Evolutionary conservation across 495 filamentous ascomycete genomes (phyloP).

Genomic region (Aspergillus olivimuriae): DNA sequence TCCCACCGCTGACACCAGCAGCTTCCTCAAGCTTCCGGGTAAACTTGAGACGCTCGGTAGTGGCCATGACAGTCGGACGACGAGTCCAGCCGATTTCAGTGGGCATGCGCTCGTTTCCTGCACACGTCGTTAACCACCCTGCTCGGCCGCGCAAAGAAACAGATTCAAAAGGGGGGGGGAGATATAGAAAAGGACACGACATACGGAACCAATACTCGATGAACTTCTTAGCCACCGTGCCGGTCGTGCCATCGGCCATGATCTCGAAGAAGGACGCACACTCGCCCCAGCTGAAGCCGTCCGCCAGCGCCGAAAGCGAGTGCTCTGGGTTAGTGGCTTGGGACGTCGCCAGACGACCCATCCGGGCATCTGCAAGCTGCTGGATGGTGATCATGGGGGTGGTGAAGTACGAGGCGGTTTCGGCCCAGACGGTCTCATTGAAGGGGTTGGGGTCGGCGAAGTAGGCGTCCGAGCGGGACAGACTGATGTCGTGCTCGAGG

Average conservation of each 20-base stretch:
- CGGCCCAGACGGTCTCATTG: slow-evolving; percentile 12
- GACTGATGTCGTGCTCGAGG: slow-evolving; percentile 13
- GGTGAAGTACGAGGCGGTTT: slow-evolving; percentile 12
- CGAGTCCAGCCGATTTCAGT: slow-evolving; percentile 13
- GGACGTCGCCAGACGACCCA: slow-evolving; percentile 11
- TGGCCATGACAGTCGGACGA: slow-evolving; percentile 5
- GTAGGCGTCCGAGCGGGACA: slow-evolving; percentile 11
- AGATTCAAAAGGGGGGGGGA: not conserved
- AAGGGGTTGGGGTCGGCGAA: slow-evolving; percentile 11
- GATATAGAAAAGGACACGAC: not conserved
- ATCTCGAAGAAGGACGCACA: slow-evolving; percentile 15
- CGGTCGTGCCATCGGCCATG: slow-evolving; percentile 12
- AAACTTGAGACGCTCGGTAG: slow-evolving; percentile 1
- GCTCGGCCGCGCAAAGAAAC: not conserved
- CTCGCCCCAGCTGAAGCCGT: slow-evolving; percentile 14
- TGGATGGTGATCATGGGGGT: slow-evolving; percentile 10
- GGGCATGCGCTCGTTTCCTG: slow-evolving; percentile 12
- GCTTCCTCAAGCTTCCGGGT: slow-evolving; percentile 2
- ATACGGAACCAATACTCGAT: slow-evolving; percentile 14
- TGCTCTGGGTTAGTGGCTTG: slow-evolving; percentile 8
- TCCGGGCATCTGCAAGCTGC: slow-evolving; percentile 9
- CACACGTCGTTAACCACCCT: not conserved
- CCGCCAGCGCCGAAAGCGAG: slow-evolving; percentile 4
- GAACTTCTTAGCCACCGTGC: slow-evolving; percentile 7
- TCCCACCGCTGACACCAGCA: slow-evolving; percentile 2